Evolutionary conservation across 148 eudicot genomes (phyloP), one percentile per base, ranked within the genome.

Genomic region (Chenopodium quinoa): DNA sequence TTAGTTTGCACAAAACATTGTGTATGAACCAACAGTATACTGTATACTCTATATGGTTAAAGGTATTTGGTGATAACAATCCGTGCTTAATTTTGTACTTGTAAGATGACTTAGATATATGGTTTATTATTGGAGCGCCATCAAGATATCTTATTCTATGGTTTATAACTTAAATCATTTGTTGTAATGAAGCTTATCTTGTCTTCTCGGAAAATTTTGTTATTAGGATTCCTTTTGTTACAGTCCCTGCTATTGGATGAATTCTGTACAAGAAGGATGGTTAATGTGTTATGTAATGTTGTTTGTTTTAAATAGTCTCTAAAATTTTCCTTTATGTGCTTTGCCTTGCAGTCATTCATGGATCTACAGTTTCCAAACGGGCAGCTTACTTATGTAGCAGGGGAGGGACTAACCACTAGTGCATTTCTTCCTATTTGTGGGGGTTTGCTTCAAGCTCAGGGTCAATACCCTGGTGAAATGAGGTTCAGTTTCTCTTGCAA

Each of bases 401-500:
- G 98, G 69, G 99, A 96, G 89, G 98, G 99, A 71, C 70, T 96
- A 78, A 93, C 94, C 64, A 96, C 99, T 27, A 96, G 97, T 86
- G 94, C 93, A 9, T 93, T 90, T 82, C 86, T 92, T 83, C 98
- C 99, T 72, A 14, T 92, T 67, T 87, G 87, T 82, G 98, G 99
- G 34, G 98, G 99, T 54, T 83, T 96, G 48, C 97, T 96, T 82
- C 99, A 96, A 91, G 99, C 94, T 65, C 99, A 96, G 86, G 99
- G 99, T 82, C 99, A 91, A 82, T 96, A 92, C 87, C 99, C 98
- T 25, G 99, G 99, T 79, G 97, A 96, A 68, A 90, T 93, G 97
- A 93, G 83, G 86, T 90, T 92, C 88, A 96, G 98, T 83, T 96
- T 91, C 86, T 93, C 99, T 73, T 89, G 95, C 85, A 96, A 96